phyloP scores from a whole-genome alignment of 441 rosid genomes.

The Pelargonium hybrid region DNA sequence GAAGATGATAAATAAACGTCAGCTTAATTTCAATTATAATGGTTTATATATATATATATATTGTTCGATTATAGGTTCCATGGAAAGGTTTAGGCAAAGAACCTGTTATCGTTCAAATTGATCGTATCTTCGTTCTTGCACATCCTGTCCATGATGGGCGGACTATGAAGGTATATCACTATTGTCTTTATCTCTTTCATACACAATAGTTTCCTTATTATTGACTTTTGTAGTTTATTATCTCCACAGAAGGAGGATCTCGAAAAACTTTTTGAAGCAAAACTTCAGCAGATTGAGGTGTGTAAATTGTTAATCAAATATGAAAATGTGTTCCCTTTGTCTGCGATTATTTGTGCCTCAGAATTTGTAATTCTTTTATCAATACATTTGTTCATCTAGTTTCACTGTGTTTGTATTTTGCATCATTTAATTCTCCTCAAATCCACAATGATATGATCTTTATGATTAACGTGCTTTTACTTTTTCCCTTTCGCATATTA shows the following conservation, averaged over 20 bases:
- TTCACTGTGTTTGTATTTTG: not conserved
- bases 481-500: not conserved
- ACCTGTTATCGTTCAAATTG: slow-evolving; percentile 87
- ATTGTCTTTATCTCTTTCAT: slow-evolving; percentile 11
- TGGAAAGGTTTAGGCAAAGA: slow-evolving; percentile 98
- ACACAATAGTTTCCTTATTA: not conserved
- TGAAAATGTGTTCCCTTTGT: not conserved
- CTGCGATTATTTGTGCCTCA: slow-evolving; percentile 4
- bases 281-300: slow-evolving; percentile 94
- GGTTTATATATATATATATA: not conserved
- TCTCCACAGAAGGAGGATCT: slow-evolving; percentile 61
- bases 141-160: slow-evolving; percentile 60
- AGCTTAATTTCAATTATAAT: not conserved
- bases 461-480: not conserved
- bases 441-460: not conserved
- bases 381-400: not conserved
- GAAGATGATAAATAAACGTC: not conserved
- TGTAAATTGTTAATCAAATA: slow-evolving; percentile 10
- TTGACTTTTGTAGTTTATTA: not conserved
- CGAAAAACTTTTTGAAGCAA: slow-evolving; percentile 73
- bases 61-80: slow-evolving; percentile 57
- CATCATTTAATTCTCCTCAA: not conserved
- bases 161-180: slow-evolving; percentile 41
- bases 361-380: not conserved
- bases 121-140: slow-evolving; percentile 87